Evolutionary conservation across 2,329 filamentous ascomycete species (phyloP).

Genomic region (Biscogniauxia mediterranea): DNA sequence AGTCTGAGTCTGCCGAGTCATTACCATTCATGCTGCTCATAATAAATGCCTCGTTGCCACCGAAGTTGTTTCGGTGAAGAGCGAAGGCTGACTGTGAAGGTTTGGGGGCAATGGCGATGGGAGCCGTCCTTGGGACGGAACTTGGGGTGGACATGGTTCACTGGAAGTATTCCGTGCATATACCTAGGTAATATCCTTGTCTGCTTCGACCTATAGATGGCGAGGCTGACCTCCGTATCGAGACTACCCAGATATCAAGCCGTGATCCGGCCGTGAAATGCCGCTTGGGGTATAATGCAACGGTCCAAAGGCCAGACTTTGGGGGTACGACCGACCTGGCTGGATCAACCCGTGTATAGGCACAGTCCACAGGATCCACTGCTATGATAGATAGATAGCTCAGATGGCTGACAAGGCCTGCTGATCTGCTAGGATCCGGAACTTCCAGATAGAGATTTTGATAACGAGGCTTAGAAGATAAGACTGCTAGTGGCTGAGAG

Average conservation of each 20-base stretch:
- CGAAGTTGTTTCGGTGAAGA: conserved; percentile 45
- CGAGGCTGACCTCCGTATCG: conserved; percentile 18
- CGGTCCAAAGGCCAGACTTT: conserved; percentile 10
- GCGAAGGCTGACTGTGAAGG: conserved; percentile 46
- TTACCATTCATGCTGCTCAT: conserved; percentile 51
- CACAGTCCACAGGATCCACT: conserved; percentile 16
- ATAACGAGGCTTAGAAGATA: conserved; percentile 25
- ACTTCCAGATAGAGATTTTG: conserved; percentile 12
- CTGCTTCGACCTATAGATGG: conserved; percentile 14
- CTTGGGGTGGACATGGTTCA: conserved; percentile 52
- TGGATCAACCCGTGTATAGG: conserved; percentile 12
- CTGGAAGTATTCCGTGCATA: conserved; percentile 29
- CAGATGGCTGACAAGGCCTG: conserved; percentile 17
- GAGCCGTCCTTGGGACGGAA: conserved; percentile 58
- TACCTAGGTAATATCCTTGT: conserved; percentile 12
- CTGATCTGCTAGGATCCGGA: conserved; percentile 22
- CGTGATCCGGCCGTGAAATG: conserved; percentile 12
- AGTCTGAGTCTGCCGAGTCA: conserved; percentile 50
- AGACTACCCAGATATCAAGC: conserved; percentile 13
- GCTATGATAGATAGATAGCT: conserved; percentile 12
- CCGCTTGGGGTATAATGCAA: conserved; percentile 16
- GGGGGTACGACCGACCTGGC: conserved; percentile 13
- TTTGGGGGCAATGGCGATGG: conserved; percentile 65
- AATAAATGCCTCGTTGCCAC: conserved; percentile 47
- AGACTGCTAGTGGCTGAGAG: conserved; percentile 22